Percentiles rank a stretch among this genome's conserved stretches.
phyloP scores from a whole-genome alignment of 352 stramenopile species.

The Globisporangium apiculatum region DNA sequence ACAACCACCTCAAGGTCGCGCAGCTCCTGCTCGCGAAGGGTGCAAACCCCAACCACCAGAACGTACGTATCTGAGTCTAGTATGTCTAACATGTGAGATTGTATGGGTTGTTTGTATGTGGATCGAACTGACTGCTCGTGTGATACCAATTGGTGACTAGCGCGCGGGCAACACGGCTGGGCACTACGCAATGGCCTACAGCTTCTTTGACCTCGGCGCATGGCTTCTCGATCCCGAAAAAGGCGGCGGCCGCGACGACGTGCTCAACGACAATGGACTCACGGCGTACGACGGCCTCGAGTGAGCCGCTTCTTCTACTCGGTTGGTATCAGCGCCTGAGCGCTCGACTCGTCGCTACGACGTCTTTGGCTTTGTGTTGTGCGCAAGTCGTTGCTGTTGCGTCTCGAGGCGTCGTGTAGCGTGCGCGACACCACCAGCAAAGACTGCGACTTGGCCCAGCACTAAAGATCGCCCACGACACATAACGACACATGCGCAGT shows the following conservation, averaged over 20 bases:
- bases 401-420: background rate
- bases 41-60: slow-evolving; percentile 89
- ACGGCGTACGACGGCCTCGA: slow-evolving; percentile 88
- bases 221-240: slow-evolving; percentile 86
- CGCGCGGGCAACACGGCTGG: slow-evolving; percentile 87
- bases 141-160: slow-evolving; percentile 13
- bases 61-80: slow-evolving; percentile 30
- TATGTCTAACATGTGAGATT: too few relatives aligned
- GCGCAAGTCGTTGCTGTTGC: background rate
- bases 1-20: slow-evolving; percentile 84
- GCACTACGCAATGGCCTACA: slow-evolving; percentile 92
- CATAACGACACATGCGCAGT: too few relatives aligned
- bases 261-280: slow-evolving; percentile 90
- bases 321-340: too few relatives aligned
- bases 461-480: background rate
- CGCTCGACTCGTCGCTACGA: slow-evolving; percentile 4
- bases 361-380: background rate
- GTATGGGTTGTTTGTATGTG: background rate
- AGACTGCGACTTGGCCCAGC: background rate
- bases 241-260: slow-evolving; percentile 70
- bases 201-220: slow-evolving; percentile 88
- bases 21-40: slow-evolving; percentile 88
- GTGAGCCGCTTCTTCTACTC: too few relatives aligned
- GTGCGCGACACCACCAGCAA: background rate
- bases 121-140: background rate